Conservation (phyloP, 345 rosid species). For the Lenwebbia sp. region DNA sequence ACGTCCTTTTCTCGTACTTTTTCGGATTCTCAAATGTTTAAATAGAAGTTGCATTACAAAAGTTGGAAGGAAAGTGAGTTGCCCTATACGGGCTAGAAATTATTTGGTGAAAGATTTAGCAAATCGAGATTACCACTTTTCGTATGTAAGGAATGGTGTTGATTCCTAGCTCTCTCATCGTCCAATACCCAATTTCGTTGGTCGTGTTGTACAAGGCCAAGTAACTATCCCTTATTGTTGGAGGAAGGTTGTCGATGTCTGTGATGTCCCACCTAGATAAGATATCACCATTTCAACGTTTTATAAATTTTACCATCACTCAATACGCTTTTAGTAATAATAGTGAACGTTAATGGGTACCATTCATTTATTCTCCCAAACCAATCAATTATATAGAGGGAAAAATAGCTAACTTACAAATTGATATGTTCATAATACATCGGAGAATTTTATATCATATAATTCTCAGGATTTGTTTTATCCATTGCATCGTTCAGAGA, state of each 20-base stretch:
- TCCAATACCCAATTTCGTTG: conserved; percentile 3
- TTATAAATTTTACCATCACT: neutral
- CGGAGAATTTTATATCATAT: accelerated
- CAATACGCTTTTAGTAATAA: neutral
- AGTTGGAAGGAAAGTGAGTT: neutral
- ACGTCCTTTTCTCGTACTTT: neutral
- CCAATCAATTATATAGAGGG: neutral
- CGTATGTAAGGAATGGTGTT: conserved; percentile 1
- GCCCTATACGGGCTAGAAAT: neutral
- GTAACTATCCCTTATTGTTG: neutral
- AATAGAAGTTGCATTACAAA: neutral
- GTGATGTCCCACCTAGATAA: conserved; percentile 3
- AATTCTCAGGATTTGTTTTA: neutral
- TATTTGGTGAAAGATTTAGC: neutral
- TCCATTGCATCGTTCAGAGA: neutral
- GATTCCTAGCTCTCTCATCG: conserved; percentile 1
- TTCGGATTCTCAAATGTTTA: neutral
- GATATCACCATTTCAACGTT: neutral
- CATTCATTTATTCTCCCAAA: neutral
- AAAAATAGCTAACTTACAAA: neutral
- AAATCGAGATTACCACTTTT: neutral
- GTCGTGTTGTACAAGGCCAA: conserved; percentile 5
- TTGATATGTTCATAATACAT: neutral
- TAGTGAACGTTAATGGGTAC: neutral
- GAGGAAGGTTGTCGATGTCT: conserved; percentile 7